phyloP scores from a whole-genome alignment of 495 filamentous ascomycete species.

The Hapsidospora chrysogenum region DNA sequence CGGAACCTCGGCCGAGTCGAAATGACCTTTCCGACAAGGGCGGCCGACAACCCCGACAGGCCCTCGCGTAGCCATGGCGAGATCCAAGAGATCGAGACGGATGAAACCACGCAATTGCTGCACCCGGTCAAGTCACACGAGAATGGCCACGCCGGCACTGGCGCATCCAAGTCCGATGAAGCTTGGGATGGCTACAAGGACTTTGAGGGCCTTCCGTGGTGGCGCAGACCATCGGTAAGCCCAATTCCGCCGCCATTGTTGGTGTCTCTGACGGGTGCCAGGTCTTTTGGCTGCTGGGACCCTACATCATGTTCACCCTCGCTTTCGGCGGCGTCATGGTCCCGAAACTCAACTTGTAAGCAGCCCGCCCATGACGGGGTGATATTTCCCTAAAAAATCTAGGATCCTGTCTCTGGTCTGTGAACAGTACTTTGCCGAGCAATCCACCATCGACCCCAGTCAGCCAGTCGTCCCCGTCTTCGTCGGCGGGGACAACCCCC shows the following conservation, averaged over 20 bases:
- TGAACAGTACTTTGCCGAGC: slow-evolving; percentile 55
- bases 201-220: slow-evolving; percentile 50
- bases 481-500: slow-evolving; percentile 46
- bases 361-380: too few species aligned
- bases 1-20: too few species aligned
- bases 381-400: slow-evolving; percentile 1
- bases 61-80: too few species aligned
- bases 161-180: background rate
- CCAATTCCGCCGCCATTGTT: slow-evolving; percentile 3
- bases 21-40: too few species aligned
- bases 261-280: slow-evolving; percentile 16
- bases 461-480: slow-evolving; percentile 47
- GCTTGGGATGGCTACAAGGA: slow-evolving; percentile 31
- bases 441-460: slow-evolving; percentile 31
- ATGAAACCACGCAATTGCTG: too few species aligned
- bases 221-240: slow-evolving; percentile 53
- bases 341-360: slow-evolving; percentile 55
- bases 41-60: too few species aligned
- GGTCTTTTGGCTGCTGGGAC: slow-evolving; percentile 73
- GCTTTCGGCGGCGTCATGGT: slow-evolving; percentile 73
- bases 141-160: too few species aligned
- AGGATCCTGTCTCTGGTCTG: slow-evolving; percentile 67
- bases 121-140: too few species aligned
- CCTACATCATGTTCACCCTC: slow-evolving; percentile 59
- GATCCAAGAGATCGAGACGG: too few species aligned